Conservation (phyloP, 2,329 filamentous ascomycete genomes). For the Colletotrichum sidae region DNA sequence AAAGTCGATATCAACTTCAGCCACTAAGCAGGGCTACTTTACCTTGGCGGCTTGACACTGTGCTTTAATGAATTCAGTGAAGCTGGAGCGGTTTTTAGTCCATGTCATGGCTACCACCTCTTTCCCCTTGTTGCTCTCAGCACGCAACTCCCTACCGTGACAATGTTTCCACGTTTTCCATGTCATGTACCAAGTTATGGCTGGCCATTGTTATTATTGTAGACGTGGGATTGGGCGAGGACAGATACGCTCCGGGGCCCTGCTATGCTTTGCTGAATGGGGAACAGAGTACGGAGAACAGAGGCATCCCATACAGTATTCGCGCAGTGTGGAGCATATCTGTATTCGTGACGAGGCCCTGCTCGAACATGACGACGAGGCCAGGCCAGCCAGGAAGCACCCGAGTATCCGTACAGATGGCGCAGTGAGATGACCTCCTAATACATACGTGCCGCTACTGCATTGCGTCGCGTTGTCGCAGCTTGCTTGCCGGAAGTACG, state of each 20-base stretch:
- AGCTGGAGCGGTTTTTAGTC: no score
- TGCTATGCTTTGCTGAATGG: background rate
- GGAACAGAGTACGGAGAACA: background rate
- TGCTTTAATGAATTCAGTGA: background rate
- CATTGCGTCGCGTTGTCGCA: no score
- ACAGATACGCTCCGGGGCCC: slow-evolving; percentile 4
- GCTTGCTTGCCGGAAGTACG: no score
- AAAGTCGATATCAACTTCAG: slow-evolving; percentile 28
- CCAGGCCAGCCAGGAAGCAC: background rate
- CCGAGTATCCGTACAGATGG: slow-evolving; percentile 11
- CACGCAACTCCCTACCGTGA: slow-evolving; percentile 4
- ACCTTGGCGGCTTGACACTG: background rate
- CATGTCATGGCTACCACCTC: background rate
- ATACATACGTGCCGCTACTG: no score
- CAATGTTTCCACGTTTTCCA: slow-evolving; percentile 6
- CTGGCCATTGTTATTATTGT: no score
- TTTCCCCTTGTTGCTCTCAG: slow-evolving; percentile 4
- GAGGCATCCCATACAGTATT: slow-evolving; percentile 7
- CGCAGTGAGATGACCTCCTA: no score
- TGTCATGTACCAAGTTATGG: background rate
- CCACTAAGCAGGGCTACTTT: slow-evolving; percentile 23
- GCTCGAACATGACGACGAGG: slow-evolving; percentile 28
- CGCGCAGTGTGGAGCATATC: slow-evolving; percentile 18
- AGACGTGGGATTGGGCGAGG: background rate
- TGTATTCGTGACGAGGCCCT: slow-evolving; percentile 37